Conservation (phyloP, 140 eudicot genomes). For the Oenanthe javanica region DNA sequence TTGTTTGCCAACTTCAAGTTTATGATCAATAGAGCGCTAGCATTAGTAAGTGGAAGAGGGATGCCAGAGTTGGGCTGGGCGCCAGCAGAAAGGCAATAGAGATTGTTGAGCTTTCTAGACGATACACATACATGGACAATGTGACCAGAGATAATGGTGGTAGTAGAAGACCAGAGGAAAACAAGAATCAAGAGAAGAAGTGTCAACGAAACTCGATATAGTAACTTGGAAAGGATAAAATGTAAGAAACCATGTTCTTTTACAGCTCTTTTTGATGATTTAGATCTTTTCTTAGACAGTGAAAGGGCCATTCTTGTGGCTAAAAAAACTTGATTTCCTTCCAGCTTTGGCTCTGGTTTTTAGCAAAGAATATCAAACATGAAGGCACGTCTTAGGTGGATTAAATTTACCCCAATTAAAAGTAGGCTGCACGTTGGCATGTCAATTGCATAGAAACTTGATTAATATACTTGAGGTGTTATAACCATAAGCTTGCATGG, state of each 20-base stretch:
- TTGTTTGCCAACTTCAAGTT: no score
- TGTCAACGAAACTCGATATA: conserved; percentile 47
- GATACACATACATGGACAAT: conserved; percentile 74
- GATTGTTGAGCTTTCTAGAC: conserved; percentile 67
- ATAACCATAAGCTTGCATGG: no score
- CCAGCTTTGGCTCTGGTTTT: conserved; percentile 26
- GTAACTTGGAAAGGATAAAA: conserved; percentile 27
- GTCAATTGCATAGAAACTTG: no score
- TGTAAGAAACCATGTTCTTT: conserved; percentile 19
- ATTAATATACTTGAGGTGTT: no score
- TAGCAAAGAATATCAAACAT: conserved; percentile 19
- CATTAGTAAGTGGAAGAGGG: no score
- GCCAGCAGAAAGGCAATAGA: no score
- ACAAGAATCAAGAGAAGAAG: conserved; percentile 49
- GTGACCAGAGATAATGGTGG: conserved; percentile 62
- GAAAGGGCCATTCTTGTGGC: conserved; percentile 46
- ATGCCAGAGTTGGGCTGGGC: no score
- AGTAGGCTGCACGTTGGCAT: no score
- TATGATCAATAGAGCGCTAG: no score
- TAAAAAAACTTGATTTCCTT: background rate
- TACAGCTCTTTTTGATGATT: conserved; percentile 27
- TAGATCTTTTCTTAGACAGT: conserved; percentile 43
- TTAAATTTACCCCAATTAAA: no score
- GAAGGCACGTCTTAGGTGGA: no score
- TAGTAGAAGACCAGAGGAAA: conserved; percentile 60